Conservation (phyloP, 2,329 filamentous ascomycete genomes). For the Myriosclerotinia scirpicola region DNA sequence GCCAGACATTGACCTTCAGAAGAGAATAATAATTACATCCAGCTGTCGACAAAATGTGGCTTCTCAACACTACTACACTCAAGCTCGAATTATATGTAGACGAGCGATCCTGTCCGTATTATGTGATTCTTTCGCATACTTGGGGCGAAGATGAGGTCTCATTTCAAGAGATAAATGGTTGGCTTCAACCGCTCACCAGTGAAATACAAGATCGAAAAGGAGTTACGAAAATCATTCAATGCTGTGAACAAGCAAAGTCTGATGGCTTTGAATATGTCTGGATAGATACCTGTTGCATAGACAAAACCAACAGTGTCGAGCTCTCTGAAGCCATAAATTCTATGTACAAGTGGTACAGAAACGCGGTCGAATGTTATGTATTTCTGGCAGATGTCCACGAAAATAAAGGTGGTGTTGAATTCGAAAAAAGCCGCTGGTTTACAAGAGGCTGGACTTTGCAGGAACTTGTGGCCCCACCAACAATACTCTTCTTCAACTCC, state of each 20-base stretch:
- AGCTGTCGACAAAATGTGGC: neutral
- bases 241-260: neutral
- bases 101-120: neutral
- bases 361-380: conserved; percentile 21
- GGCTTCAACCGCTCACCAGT: neutral
- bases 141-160: conserved; percentile 14
- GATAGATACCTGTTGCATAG: conserved; percentile 3
- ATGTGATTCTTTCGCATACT: conserved; percentile 18
- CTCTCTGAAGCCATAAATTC: conserved; percentile 23
- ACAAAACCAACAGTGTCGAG: conserved; percentile 22
- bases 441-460: too few relatives aligned
- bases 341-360: conserved; percentile 26
- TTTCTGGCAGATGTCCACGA: conserved; percentile 12
- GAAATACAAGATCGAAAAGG: neutral
- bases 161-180: conserved; percentile 5
- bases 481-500: too few relatives aligned
- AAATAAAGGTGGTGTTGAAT: too few relatives aligned
- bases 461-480: too few relatives aligned
- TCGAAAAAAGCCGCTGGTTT: too few relatives aligned
- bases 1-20: neutral
- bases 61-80: neutral
- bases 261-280: conserved; percentile 1
- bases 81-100: neutral
- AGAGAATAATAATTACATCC: neutral
- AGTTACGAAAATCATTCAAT: neutral